Base-by-base conservation (phyloP, 2,329 filamentous ascomycete genomes). In the Stemphylium lycopersici region DNA sequence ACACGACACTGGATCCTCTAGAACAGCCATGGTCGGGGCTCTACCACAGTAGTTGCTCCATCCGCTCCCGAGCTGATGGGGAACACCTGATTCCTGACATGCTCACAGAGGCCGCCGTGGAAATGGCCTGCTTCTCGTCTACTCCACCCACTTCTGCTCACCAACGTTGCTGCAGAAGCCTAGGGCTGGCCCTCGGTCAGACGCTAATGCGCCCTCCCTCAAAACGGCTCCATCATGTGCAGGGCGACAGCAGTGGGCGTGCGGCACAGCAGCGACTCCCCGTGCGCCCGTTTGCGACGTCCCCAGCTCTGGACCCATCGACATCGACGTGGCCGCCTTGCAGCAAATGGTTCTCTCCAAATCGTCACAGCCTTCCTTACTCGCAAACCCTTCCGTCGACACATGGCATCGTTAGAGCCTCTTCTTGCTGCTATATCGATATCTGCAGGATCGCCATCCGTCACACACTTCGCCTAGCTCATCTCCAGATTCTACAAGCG, bases 301-400 rank as follows among this genome's bases (percentile, higher is more conserved):
- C 51, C 58, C 42, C 56, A 46, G 48, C 50, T 37, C 44, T 39
- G 43, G 48, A 48, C 48, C 54, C 52, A 44, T 54, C 39, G 29
- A 24, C 45, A 52, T 59, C 59, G 63, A 70, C 67, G 67, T 71
- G 68, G 68, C 67, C 60, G 55, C 18, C 61, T 59, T 54, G 56
- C 58, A 61, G 58, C 68, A 62, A 67, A 65, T 63, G 18, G 47
- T 59, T 40, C 8, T 31, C 29, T 24, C 16, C 26, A 18, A 24
- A 24, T 11, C 22, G 33, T 41, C 20, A 45, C 11, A 29, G 20
- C 22, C 37, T 3, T 41, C 29, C 20, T 15, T 20, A 36, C 41
- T 44, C 32, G 52, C 51, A 49, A 59, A 41, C 22, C 8, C 26
- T 13, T 47, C 32, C 32, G 16, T 20, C 33, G 36, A 34, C 46